phyloP scores from a whole-genome alignment of 140 eudicot genomes.

The Oenanthe javanica region DNA sequence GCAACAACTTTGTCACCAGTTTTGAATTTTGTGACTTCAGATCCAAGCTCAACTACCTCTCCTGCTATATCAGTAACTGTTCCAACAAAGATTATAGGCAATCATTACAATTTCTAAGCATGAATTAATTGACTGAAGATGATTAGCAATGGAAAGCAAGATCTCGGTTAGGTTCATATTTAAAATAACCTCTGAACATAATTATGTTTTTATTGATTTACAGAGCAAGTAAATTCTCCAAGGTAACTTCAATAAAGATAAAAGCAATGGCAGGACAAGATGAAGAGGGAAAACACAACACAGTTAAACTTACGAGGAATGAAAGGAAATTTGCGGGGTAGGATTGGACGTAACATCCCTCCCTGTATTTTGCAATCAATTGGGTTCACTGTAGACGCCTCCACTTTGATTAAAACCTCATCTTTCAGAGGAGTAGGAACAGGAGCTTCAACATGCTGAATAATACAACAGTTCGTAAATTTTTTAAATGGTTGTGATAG shows the following conservation, averaged over 20 bases:
- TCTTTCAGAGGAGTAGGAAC: conserved; percentile 53
- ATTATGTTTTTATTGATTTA: not conserved
- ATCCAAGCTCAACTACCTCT: conserved; percentile 62
- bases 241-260: not conserved
- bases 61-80: conserved; percentile 80
- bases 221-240: not conserved
- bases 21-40: conserved; percentile 49
- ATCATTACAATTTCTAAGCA: not conserved
- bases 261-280: not conserved
- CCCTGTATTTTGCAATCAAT: conserved; percentile 62
- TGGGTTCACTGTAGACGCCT: conserved; percentile 73
- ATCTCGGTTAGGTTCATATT: not conserved
- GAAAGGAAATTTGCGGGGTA: conserved; percentile 56
- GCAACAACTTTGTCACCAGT: conserved; percentile 75
- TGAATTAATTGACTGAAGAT: no score
- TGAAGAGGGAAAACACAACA: not conserved
- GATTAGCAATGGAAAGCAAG: not conserved
- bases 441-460: conserved; percentile 77
- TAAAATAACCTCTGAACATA: not conserved
- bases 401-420: conserved; percentile 67
- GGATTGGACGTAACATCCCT: conserved; percentile 47
- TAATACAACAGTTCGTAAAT: not conserved
- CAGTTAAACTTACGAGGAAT: conserved; percentile 48
- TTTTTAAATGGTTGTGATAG: not conserved
- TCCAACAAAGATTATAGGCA: conserved; percentile 21